Conservation (phyloP, 192 early-diverging fungal species). For the Coemansia sp. region DNA sequence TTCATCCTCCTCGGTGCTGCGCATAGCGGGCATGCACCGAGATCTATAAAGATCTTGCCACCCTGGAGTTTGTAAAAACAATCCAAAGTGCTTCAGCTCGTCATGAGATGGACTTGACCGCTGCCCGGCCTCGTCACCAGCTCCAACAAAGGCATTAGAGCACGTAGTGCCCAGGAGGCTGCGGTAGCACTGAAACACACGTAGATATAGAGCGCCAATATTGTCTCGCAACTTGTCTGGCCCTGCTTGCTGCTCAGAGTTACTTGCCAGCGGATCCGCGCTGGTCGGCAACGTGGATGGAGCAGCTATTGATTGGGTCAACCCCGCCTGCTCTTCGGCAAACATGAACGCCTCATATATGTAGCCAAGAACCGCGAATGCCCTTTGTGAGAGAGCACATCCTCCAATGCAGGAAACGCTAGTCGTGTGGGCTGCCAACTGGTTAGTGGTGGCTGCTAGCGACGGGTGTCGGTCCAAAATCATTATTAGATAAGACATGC, state of each 20-base stretch:
- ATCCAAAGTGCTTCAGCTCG: conserved; percentile 13
- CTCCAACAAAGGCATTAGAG: neutral
- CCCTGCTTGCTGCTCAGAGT: neutral
- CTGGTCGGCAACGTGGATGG: neutral
- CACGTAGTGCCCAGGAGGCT: neutral
- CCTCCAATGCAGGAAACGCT: conserved; percentile 6
- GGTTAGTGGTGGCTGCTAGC: neutral
- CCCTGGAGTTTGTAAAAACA: conserved; percentile 11
- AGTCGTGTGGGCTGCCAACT: neutral
- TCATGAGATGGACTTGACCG: neutral
- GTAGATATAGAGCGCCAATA: conserved; percentile 27
- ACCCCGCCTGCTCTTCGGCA: conserved; percentile 27
- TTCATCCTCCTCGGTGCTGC: conserved; percentile 32
- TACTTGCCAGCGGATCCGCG: neutral
- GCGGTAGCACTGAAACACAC: conserved; percentile 27
- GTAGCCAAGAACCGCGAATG: conserved; percentile 30
- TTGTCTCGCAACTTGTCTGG: conserved; percentile 1
- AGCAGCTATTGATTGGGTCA: neutral
- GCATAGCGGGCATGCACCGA: conserved; percentile 43
- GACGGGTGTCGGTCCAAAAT: conserved; percentile 36
- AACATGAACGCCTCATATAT: conserved; percentile 47
- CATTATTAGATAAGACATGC: conserved; percentile 15
- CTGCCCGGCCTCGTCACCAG: neutral
- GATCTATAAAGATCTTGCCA: conserved; percentile 39
- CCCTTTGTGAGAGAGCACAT: conserved; percentile 11